Evolutionary conservation across 192 early-diverging fungal genomes (phyloP).

Genomic region (Backusella sp.): DNA sequence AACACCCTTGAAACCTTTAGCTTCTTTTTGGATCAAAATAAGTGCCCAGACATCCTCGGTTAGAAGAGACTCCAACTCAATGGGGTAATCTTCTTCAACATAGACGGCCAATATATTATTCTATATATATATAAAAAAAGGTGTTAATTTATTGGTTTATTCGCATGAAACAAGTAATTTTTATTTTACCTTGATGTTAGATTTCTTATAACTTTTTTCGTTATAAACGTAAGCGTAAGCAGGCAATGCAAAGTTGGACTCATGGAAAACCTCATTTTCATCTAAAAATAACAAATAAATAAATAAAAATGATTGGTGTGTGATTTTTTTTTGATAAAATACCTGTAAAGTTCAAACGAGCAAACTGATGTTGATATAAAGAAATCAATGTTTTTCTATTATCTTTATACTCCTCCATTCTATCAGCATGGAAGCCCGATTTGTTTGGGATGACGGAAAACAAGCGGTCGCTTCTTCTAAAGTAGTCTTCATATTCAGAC

Average conservation of each 20-base stretch:
- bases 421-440: not conserved
- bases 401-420: not conserved
- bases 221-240: constrained; percentile 2
- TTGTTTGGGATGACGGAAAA: constrained; percentile 3
- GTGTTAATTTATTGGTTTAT: not conserved
- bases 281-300: not conserved
- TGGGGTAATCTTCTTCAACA: constrained; percentile 8
- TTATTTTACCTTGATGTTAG: not conserved
- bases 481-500: constrained; percentile 1
- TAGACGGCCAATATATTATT: constrained; percentile 12
- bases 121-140: not conserved
- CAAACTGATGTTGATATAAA: constrained; percentile 5
- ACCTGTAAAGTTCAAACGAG: not conserved
- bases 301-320: not conserved
- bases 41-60: constrained; percentile 10
- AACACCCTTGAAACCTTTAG: not conserved
- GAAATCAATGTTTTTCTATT: not conserved
- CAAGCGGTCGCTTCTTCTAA: constrained; percentile 11
- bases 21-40: constrained; percentile 2
- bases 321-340: not conserved
- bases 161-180: too few relatives aligned
- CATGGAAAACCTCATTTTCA: constrained; percentile 3
- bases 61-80: constrained; percentile 2
- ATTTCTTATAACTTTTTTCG: not conserved
- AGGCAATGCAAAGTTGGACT: not conserved